Base-by-base conservation (phyloP, 257 asterid genomes). In the Salvia hispanica region DNA sequence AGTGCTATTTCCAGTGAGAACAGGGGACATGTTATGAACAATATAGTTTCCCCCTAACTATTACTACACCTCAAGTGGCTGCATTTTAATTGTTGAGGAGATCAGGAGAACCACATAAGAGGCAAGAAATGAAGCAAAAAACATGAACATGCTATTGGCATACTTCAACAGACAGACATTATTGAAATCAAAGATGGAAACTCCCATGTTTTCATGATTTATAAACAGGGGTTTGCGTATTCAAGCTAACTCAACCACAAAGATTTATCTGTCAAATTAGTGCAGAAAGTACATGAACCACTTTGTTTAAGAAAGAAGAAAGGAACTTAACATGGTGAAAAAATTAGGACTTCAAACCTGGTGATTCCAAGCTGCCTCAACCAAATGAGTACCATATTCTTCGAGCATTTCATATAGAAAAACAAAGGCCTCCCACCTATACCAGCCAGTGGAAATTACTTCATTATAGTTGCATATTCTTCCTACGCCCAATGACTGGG, bases 351-450 rank as follows among this genome's bases (percentile, higher is more conserved):
- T 36, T 45, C 79, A 52, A 73, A 92, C 98, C 97, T 92, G 98
- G 85, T 89, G 92, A 82, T 77, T 80, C 98, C 97, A 92, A 64
- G 97, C 98, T 73, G 98, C 98, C 81, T 86, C 98, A 67, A 92
- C 98, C 88, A 92, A 88, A 79, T 92, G 98, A 72, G 96, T 87
- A 75, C 98, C 98, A 77, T 79, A 92, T 76, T 92, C 98, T 79
- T 92, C 98, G 59, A 92, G 98, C 96, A 89, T 89, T 84, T 92
- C 97, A 88, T 89, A 92, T 45, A 87, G 87, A 78, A 92, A 85
- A 69, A 81, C 83, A 80, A 92, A 92, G 72, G 96, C 86, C 79
- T 84, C 97, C 98, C 98, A 92, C 79, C 86, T 84, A 74, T 78
- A 74, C 82, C 70, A 61, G 74, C 84, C 78, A 71, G 67, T 77